Conservation (phyloP, 2,329 filamentous ascomycete species). For the Blastomyces percursus region DNA sequence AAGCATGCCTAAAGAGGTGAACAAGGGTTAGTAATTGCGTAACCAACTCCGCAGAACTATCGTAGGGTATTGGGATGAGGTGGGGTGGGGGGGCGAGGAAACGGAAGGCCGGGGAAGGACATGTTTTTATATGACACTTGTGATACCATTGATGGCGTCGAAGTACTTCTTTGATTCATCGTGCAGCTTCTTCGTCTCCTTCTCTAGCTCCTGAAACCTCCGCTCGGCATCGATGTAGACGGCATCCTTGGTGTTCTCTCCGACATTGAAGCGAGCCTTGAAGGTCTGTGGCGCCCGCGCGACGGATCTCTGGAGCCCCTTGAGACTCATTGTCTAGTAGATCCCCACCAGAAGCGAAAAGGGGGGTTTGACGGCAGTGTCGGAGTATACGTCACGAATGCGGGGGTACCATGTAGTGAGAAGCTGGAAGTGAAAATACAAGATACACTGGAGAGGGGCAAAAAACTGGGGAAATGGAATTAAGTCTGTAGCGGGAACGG, state of each 20-base stretch:
- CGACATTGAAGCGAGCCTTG: constrained; percentile 87
- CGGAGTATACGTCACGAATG: neutral
- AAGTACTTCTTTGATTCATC: constrained; percentile 98
- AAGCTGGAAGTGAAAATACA: neutral
- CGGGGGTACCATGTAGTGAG: neutral
- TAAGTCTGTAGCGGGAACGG: neutral
- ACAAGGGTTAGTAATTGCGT: neutral
- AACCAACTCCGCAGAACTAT: no score
- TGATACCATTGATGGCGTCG: constrained; percentile 76
- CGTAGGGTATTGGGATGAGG: neutral
- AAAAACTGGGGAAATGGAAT: neutral
- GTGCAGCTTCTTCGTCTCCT: constrained; percentile 90
- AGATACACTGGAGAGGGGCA: no score
- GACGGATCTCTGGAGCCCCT: constrained; percentile 86
- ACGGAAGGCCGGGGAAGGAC: neutral
- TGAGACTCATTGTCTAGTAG: constrained; percentile 70
- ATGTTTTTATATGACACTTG: constrained; percentile 1
- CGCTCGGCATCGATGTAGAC: constrained; percentile 92
- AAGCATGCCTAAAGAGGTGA: constrained; percentile 58
- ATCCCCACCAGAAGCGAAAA: neutral
- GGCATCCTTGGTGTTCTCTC: constrained; percentile 87
- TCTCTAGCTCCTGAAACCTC: constrained; percentile 86
- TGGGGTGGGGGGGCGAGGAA: no score
- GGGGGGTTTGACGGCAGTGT: neutral
- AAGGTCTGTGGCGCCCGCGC: constrained; percentile 83